Base-by-base conservation (phyloP, 306 rosid genomes). In the Neltuma alba region DNA sequence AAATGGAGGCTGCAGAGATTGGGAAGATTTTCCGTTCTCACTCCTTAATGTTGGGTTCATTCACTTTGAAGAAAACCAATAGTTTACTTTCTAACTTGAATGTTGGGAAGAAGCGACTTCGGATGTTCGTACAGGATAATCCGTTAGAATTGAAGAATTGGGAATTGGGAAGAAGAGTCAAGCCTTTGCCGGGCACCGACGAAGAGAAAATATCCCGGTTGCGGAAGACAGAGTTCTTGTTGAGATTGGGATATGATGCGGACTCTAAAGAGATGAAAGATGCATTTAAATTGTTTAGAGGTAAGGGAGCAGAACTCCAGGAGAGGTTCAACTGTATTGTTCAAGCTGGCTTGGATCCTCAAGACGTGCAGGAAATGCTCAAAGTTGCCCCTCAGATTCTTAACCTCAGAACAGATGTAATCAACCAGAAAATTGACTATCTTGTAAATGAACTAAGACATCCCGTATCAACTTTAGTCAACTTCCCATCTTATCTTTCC, bases 221-320 rank as follows among this genome's bases (percentile, higher is more conserved):
- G 40, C 61, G 72, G 79, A 91, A 80, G 84, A 83, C 38, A n/a
- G 40, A 87, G 87, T 94, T 94, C 79, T 82, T 92, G 88, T 66
- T 89, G 77, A 83, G 73, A 27, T 57, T 91, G 83, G 97, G 98
- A 36, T 83, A 82, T 58, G 88, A 34, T 7, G 88, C 89, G 63
- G 83, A 86, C 84, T 85, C 94, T 0, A 34, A 76, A 36, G 58
- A 83, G 70, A 83, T 90, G 91, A 79, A 86, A 76, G 8, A 64
- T 48, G 88, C 88, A 0, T 48, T 84, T 42, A 86, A 80, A 87
- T 65, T 80, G 64, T 89, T 89, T 68, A 83, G 93, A 74, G 98
- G 97, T 52, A 94, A 83, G 76, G 98, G 92, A 82, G 77, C 47
- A 54, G 93, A 91, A 87, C 93, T 94, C 75, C 93, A 92, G 81